A percentile compares a stretch with the other conserved stretches of the same genome.
phyloP scores from a whole-genome alignment of 78 protist species.

The Dictyostelium firmibasis region DNA sequence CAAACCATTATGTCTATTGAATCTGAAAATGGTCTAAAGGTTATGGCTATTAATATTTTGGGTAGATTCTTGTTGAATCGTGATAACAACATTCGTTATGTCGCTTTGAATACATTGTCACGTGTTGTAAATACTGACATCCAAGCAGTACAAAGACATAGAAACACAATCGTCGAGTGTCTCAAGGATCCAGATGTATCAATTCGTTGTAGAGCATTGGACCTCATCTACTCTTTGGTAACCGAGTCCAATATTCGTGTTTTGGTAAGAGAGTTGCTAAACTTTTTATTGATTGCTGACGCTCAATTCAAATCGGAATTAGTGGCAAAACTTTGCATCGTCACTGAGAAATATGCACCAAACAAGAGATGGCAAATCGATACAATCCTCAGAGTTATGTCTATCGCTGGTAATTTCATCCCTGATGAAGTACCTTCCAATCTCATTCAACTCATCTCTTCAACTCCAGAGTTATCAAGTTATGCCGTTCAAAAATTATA shows the following conservation, averaged over 20 bases:
- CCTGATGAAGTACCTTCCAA: constrained; percentile 87
- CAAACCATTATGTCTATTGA: constrained; percentile 95
- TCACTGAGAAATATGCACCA: constrained; percentile 92
- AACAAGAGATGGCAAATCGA: constrained; percentile 96
- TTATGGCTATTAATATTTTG: constrained; percentile 96
- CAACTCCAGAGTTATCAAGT: constrained; percentile 79
- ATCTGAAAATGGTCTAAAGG: constrained; percentile 91
- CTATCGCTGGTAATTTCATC: constrained; percentile 85
- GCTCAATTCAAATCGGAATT: constrained; percentile 87
- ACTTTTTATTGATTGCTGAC: constrained; percentile 84
- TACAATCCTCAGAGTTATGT: constrained; percentile 91
- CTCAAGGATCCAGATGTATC: constrained; percentile 97
- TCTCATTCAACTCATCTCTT: constrained; percentile 70
- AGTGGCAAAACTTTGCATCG: constrained; percentile 86
- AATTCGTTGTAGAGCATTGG: constrained; percentile 97
- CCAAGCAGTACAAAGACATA: constrained; percentile 97
- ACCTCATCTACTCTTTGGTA: constrained; percentile 94
- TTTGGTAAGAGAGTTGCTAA: constrained; percentile 86
- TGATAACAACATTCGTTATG: constrained; percentile 97
- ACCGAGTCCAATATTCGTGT: constrained; percentile 88
- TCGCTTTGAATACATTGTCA: constrained; percentile 91
- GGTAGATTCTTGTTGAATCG: constrained; percentile 95
- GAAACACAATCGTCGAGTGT: constrained; percentile 97
- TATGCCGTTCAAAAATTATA: constrained; percentile 87
- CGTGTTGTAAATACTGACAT: constrained; percentile 87